Evolutionary conservation across 139 green algal genomes (phyloP), one percentile per base, ranked within the genome.

Genomic region (Coccomyxa sp.): DNA sequence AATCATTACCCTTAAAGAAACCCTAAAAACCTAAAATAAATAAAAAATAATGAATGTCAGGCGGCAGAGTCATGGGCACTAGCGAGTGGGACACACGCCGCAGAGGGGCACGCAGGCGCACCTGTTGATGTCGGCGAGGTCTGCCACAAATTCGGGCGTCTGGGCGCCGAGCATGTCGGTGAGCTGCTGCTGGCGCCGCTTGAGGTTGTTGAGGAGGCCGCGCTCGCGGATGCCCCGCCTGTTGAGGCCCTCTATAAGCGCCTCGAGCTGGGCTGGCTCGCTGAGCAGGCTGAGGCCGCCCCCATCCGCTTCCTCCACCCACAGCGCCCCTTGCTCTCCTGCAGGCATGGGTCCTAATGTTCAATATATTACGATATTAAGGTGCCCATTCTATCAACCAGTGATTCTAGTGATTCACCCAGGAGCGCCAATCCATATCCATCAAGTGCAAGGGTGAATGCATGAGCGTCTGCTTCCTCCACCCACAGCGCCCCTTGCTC

Each of bases 151-250:
- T 7, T 28, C 16, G 3, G 32, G 31, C 1, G 76, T 60, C 10
- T 25, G 18, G 9, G 18, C 63, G 63, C 4, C 18, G 59, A 82
- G 11, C 30, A 68, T 17, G 13, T 80, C 81, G 63, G 58, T 77
- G 31, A 89, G 87, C n/a, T 28, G 79, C 9, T 77, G 57, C 67
- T 84, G 83, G 38, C 82, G 81, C 76, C 85, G 87, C 23, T 90
- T 87, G 60, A 95, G 59, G 15, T 58, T 80, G 13, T 75, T 79
- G 67, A 86, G 81, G 18, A 95, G 86, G 59, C 84, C 85, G 1
- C 81, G 79, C 84, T 95, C 92, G 0, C 89, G 86, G 15, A 88
- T 67, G 0, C 92, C 92, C 25, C 89, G 85, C 83, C 81, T 57
- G 77, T 91, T 91, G 21, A 91, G 86, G 25, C 59, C 58, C 0